Evolutionary conservation across 1,284 basidiomycete genomes (phyloP).

Genomic region (Rhodotorula mucilaginosa): DNA sequence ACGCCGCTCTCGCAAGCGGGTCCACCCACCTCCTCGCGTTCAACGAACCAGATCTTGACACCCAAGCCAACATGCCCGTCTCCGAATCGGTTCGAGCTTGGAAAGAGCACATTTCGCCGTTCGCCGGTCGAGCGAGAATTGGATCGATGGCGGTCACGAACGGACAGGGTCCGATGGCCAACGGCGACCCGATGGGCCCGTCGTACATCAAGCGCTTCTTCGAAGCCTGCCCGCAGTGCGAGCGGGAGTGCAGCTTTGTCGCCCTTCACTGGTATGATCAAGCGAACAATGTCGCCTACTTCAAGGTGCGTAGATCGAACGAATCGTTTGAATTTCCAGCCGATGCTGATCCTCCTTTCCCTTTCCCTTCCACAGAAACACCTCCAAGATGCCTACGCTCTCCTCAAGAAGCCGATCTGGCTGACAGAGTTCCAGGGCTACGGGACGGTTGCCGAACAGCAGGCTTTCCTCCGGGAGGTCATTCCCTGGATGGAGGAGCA

Average conservation of each 20-base stretch:
- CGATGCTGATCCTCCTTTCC: too few relatives aligned
- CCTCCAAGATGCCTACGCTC: conserved; percentile 10
- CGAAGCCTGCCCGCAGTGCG: conserved; percentile 22
- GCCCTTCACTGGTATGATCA: conserved; percentile 25
- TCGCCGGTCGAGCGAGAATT: conserved; percentile 27
- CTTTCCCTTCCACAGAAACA: neutral
- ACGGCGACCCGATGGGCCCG: conserved; percentile 15
- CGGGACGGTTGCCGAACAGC: conserved; percentile 14
- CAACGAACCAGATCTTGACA: conserved; percentile 38
- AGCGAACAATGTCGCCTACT: conserved; percentile 12
- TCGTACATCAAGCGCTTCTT: conserved; percentile 21
- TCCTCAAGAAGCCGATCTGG: conserved; percentile 25
- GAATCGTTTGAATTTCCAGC: too few relatives aligned
- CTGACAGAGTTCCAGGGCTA: conserved; percentile 25
- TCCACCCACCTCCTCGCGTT: conserved; percentile 10
- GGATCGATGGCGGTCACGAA: conserved; percentile 39
- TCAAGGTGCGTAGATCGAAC: neutral
- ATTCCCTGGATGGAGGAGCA: conserved; percentile 36
- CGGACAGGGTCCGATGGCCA: conserved; percentile 12
- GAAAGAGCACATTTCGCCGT: conserved; percentile 33
- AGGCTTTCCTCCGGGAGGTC: conserved; percentile 21
- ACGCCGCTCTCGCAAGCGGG: neutral
- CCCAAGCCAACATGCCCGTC: conserved; percentile 34
- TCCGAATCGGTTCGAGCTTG: conserved; percentile 23
- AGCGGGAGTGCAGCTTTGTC: conserved; percentile 11